These are phyloP conservation scores for Iris pallida DNA, from an alignment of 116 monocot genomes.

Conservation along the genomic window DNA sequence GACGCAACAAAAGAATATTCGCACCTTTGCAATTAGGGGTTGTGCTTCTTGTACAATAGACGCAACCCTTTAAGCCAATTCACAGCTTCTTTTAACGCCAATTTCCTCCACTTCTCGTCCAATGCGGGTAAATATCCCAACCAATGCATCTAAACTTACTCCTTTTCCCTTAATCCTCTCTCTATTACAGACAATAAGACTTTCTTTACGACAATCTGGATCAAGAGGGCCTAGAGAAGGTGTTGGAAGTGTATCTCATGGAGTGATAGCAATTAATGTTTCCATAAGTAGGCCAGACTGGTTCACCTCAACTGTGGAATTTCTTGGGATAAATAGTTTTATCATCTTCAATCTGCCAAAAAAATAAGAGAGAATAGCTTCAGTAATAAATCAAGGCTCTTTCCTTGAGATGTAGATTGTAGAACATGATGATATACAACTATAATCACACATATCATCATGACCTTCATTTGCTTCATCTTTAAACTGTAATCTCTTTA, in stretches of 20 bases:
- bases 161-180: slow-evolving; percentile 73
- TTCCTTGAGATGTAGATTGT: too few species aligned
- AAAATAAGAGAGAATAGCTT: not conserved
- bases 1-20: not conserved
- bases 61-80: slow-evolving; percentile 76
- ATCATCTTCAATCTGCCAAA: slow-evolving; percentile 80
- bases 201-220: slow-evolving; percentile 56
- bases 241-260: slow-evolving; percentile 70
- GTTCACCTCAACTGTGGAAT: slow-evolving; percentile 84
- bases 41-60: slow-evolving; percentile 65
- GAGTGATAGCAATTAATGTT: slow-evolving; percentile 83
- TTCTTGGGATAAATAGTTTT: slow-evolving; percentile 70
- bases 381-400: too few species aligned
- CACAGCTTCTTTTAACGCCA: slow-evolving; percentile 54
- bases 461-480: too few species aligned
- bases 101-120: slow-evolving; percentile 83
- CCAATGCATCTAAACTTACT: slow-evolving; percentile 80
- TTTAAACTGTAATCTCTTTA: too few species aligned
- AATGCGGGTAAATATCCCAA: slow-evolving; percentile 83
- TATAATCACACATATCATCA: too few species aligned
- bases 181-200: slow-evolving; percentile 73
- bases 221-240: slow-evolving; percentile 72
- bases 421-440: too few species aligned
- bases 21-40: slow-evolving; percentile 68
- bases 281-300: slow-evolving; percentile 98